Conservation (phyloP, 352 stramenopile genomes). For the Phytophthora parvispora region DNA sequence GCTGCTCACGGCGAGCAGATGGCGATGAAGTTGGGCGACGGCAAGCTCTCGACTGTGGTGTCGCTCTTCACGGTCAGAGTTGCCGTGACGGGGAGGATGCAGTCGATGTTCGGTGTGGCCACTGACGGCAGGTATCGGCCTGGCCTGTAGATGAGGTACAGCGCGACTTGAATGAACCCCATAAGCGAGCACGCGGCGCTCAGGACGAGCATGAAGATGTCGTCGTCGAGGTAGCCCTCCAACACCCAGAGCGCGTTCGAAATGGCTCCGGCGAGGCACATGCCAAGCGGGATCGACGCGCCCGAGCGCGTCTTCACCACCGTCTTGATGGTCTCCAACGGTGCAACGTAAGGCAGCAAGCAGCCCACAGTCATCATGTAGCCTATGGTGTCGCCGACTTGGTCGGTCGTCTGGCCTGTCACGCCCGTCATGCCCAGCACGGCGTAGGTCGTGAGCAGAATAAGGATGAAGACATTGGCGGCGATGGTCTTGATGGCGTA, state of each 20-base stretch:
- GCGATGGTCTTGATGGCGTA: constrained; percentile 27
- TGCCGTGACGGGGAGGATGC: constrained; percentile 10
- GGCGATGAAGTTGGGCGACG: constrained; percentile 24
- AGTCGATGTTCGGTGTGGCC: constrained; percentile 5
- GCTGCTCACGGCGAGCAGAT: constrained; percentile 22
- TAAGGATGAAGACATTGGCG: constrained; percentile 15
- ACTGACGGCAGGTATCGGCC: constrained; percentile 6
- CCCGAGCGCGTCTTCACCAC: constrained; percentile 40
- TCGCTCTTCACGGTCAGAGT: constrained; percentile 21
- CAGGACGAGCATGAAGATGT: constrained; percentile 29
- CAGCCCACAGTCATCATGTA: constrained; percentile 43
- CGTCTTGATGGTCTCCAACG: constrained; percentile 44
- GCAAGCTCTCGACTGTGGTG: constrained; percentile 17
- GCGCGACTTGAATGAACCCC: constrained; percentile 26
- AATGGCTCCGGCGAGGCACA: constrained; percentile 39
- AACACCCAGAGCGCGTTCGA: constrained; percentile 46
- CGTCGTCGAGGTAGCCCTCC: constrained; percentile 32
- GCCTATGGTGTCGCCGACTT: constrained; percentile 30
- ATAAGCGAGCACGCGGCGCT: constrained; percentile 23
- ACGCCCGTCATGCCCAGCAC: constrained; percentile 28
- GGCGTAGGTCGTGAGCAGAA: constrained; percentile 28
- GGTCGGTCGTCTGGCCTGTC: constrained; percentile 21
- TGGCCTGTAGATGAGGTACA: constrained; percentile 35
- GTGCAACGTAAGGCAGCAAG: constrained; percentile 43
- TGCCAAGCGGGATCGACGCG: constrained; percentile 39